phyloP scores from a whole-genome alignment of 768 basidiomycete genomes.

The Inosperma sp. region DNA sequence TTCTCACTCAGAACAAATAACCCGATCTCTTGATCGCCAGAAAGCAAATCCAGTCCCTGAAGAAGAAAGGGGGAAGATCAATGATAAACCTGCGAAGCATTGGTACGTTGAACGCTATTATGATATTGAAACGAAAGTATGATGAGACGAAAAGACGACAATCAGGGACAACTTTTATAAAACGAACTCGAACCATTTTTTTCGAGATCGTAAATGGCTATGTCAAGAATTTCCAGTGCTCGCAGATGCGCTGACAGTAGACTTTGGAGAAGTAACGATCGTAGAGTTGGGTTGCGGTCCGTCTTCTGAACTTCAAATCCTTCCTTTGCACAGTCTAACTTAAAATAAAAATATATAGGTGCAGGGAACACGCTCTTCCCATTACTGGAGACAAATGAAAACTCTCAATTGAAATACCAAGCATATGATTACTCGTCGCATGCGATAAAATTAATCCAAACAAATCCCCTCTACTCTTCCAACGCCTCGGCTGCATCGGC shows the following conservation, averaged over 20 bases:
- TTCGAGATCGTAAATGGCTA: conserved; percentile 93
- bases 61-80: conserved; percentile 65
- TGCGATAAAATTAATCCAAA: conserved; percentile 88
- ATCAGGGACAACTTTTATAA: conserved; percentile 92
- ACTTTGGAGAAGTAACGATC: conserved; percentile 75
- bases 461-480: conserved; percentile 26
- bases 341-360: conserved; percentile 40
- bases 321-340: neutral
- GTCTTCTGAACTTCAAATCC: conserved; percentile 16
- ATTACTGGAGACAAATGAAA: conserved; percentile 74
- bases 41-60: conserved; percentile 66
- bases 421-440: conserved; percentile 91
- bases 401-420: conserved; percentile 64
- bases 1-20: conserved; percentile 74
- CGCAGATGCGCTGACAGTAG: conserved; percentile 57
- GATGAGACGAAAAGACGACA: conserved; percentile 5
- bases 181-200: conserved; percentile 81
- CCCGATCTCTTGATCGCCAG: conserved; percentile 66
- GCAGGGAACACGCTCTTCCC: conserved; percentile 96
- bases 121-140: too few species aligned
- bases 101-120: conserved; percentile 45
- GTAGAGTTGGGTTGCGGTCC: conserved; percentile 90
- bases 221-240: conserved; percentile 95
- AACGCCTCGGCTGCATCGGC: conserved; percentile 36
- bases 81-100: conserved; percentile 66